Percentiles rank a stretch among this genome's conserved stretches.
These are phyloP conservation scores for Xylaria sp. DNA, from an alignment of 2,329 filamentous ascomycete genomes.

Conservation along the genomic window DNA sequence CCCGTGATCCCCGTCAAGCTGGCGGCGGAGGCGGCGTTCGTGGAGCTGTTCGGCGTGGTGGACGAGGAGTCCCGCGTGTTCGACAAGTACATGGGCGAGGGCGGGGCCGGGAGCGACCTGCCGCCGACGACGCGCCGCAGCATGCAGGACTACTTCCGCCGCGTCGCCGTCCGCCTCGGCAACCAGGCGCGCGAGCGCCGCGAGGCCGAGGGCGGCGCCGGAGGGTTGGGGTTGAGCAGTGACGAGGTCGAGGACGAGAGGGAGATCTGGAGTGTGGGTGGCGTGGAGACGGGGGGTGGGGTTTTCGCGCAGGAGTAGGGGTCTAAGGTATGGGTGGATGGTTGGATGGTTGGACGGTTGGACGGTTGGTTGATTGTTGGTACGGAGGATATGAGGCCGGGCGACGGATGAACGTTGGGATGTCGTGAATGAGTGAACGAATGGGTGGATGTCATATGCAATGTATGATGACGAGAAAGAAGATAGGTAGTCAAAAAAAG, in stretches of 20 bases:
- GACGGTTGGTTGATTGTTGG: too few relatives aligned
- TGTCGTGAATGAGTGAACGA: background rate
- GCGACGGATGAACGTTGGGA: too few relatives aligned
- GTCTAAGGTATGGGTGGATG: background rate
- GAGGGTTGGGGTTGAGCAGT: slow-evolving; percentile 81
- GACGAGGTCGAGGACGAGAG: slow-evolving; percentile 94
- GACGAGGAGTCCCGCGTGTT: slow-evolving; percentile 86
- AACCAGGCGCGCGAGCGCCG: slow-evolving; percentile 84
- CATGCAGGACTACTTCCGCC: slow-evolving; percentile 97
- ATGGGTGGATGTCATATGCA: background rate
- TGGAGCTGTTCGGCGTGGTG: slow-evolving; percentile 86
- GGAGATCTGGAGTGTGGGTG: slow-evolving; percentile 95
- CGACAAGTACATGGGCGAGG: slow-evolving; percentile 82
- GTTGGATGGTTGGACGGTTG: too few relatives aligned
- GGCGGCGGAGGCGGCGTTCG: slow-evolving; percentile 90
- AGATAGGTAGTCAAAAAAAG: background rate
- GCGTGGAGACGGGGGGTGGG: slow-evolving; percentile 76
- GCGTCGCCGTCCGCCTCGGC: slow-evolving; percentile 83
- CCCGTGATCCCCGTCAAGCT: slow-evolving; percentile 93
- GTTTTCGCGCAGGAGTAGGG: slow-evolving; percentile 47
- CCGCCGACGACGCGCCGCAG: slow-evolving; percentile 76
- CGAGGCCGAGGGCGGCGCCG: slow-evolving; percentile 88
- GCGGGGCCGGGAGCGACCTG: slow-evolving; percentile 52
- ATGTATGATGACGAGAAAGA: background rate
- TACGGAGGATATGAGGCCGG: too few relatives aligned